Evolutionary conservation across 2,329 filamentous ascomycete species (phyloP).

Genomic region (Aspergillus ibericus): DNA sequence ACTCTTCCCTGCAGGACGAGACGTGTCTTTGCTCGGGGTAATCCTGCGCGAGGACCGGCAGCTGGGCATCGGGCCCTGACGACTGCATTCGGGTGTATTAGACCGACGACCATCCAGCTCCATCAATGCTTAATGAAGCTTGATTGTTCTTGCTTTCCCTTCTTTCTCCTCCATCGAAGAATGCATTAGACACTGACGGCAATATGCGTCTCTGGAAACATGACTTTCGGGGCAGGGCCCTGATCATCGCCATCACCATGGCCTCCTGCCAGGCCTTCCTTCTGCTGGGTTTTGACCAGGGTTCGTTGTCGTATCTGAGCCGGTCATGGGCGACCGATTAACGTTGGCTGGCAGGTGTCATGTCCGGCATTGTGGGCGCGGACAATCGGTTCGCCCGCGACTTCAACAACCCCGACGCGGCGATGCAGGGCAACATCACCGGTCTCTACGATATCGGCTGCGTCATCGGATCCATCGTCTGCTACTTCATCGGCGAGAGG

Average conservation of each 20-base stretch:
- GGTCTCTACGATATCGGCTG: conserved; percentile 35
- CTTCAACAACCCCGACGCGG: conserved; percentile 40
- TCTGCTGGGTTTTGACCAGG: conserved; percentile 51
- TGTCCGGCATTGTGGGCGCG: conserved; percentile 46
- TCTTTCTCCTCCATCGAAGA: neutral
- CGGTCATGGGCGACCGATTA: neutral
- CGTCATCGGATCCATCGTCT: conserved; percentile 32
- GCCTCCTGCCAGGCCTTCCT: conserved; percentile 44
- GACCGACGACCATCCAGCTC: neutral
- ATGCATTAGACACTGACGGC: neutral
- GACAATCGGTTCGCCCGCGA: conserved; percentile 43
- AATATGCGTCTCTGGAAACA: conserved; percentile 24
- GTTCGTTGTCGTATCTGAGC: conserved; percentile 14
- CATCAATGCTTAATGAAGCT: neutral
- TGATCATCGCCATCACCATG: conserved; percentile 29
- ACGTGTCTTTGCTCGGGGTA: neutral
- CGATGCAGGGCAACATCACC: conserved; percentile 41
- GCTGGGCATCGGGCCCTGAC: neutral
- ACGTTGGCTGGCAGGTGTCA: conserved; percentile 16
- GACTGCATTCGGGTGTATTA: neutral
- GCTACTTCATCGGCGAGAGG: conserved; percentile 43
- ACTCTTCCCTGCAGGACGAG: neutral
- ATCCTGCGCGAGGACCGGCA: neutral
- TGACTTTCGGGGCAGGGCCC: conserved; percentile 21
- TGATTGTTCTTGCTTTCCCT: neutral